Percentiles rank a stretch among this genome's conserved stretches.
Evolutionary conservation across 768 basidiomycete species (phyloP).

Genomic region (Rubroboletus satanas): DNA sequence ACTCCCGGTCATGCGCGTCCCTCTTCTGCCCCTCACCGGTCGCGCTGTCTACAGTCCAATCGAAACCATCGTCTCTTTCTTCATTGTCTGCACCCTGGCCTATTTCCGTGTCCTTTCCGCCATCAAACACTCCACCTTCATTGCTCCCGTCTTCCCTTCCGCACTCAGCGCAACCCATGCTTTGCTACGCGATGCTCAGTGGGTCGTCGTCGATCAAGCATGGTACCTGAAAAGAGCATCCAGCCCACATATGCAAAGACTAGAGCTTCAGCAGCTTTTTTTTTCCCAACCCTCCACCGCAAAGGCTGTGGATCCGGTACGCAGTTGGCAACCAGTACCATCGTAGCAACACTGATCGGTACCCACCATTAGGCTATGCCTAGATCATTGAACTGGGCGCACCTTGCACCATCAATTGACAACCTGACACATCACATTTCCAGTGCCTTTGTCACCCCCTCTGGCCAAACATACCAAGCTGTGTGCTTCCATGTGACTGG

Average conservation of each 20-base stretch:
- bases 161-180: conserved; percentile 55
- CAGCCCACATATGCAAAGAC: conserved; percentile 31
- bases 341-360: conserved; percentile 3
- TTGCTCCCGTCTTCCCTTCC: conserved; percentile 51
- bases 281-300: conserved; percentile 46
- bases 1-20: conserved; percentile 44
- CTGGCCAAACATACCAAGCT: conserved; percentile 46
- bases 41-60: conserved; percentile 76
- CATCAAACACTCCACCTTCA: conserved; percentile 84
- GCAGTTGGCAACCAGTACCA: conserved; percentile 5
- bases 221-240: conserved; percentile 40
- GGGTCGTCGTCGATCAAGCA: conserved; percentile 58
- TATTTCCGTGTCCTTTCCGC: conserved; percentile 92
- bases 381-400: conserved; percentile 34
- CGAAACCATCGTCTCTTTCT: conserved; percentile 89
- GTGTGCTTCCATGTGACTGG: conserved; percentile 45
- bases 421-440: conserved; percentile 52
- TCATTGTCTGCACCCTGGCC: conserved; percentile 83
- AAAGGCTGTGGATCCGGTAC: conserved; percentile 36
- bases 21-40: conserved; percentile 64
- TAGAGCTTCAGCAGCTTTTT: conserved; percentile 75
- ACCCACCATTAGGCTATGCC: conserved; percentile 22
- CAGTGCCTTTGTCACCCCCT: conserved; percentile 35
- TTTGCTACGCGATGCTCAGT: conserved; percentile 50
- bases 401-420: conserved; percentile 41